phyloP scores from a whole-genome alignment of 805 yeast species.

The Starmerella cellae region DNA sequence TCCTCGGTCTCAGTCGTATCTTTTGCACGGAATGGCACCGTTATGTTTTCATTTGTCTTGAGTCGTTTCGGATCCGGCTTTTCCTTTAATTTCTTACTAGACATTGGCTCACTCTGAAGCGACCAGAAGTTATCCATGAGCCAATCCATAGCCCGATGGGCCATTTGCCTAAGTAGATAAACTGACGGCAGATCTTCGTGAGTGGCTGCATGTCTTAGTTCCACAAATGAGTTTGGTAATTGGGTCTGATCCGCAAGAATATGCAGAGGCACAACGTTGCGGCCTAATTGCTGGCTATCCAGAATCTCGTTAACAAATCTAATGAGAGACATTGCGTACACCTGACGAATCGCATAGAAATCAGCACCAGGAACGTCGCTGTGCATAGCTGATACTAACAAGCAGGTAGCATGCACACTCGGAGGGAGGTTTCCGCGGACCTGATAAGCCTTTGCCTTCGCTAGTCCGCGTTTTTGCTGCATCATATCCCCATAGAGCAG shows the following conservation, averaged over 20 bases:
- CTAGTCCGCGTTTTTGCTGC: slow-evolving; percentile 19
- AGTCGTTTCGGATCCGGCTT: background rate
- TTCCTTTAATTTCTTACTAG: background rate
- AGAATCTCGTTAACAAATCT: slow-evolving; percentile 83
- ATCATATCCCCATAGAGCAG: slow-evolving; percentile 17
- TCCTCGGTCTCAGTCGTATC: background rate
- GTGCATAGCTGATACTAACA: slow-evolving; percentile 17
- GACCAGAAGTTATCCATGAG: slow-evolving; percentile 61
- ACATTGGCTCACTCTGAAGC: slow-evolving; percentile 3
- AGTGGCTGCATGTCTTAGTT: slow-evolving; percentile 77
- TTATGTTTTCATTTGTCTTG: background rate
- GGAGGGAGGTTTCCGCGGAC: slow-evolving; percentile 22
- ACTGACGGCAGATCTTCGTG: slow-evolving; percentile 73
- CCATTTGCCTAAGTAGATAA: slow-evolving; percentile 49
- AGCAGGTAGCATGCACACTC: slow-evolving; percentile 21
- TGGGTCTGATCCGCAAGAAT: slow-evolving; percentile 53
- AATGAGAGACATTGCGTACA: slow-evolving; percentile 38
- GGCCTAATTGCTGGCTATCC: slow-evolving; percentile 74
- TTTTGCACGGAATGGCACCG: too few relatives aligned
- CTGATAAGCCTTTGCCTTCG: slow-evolving; percentile 19
- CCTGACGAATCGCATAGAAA: slow-evolving; percentile 20
- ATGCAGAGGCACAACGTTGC: slow-evolving; percentile 65
- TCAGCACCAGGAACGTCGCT: slow-evolving; percentile 20
- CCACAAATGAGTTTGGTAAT: slow-evolving; percentile 75
- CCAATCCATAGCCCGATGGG: slow-evolving; percentile 60